Conservation (phyloP, 129 eudicot genomes). For the Cynara cardunculus region DNA sequence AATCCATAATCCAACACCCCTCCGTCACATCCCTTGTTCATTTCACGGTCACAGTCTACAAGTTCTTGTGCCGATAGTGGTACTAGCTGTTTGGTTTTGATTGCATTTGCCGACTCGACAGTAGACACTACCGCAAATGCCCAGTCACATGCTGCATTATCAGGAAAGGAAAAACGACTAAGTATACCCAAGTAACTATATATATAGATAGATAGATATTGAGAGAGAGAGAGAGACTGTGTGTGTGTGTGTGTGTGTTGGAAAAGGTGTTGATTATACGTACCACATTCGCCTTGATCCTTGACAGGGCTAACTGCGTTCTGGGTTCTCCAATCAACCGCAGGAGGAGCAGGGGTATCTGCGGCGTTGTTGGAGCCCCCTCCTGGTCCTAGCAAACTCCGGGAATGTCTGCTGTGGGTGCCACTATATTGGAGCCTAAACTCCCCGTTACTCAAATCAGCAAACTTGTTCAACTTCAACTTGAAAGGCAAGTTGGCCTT, state of each 20-base stretch:
- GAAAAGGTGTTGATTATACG: neutral
- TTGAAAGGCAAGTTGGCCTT: constrained; percentile 57
- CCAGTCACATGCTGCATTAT: constrained; percentile 48
- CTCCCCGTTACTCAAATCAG: constrained; percentile 59
- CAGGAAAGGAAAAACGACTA: no score
- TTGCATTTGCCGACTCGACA: constrained; percentile 46
- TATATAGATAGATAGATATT: no score
- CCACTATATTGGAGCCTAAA: constrained; percentile 40
- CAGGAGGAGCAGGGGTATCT: neutral
- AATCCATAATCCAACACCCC: constrained; percentile 55
- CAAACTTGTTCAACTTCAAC: constrained; percentile 61
- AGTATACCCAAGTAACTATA: no score
- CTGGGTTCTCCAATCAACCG: constrained; percentile 34
- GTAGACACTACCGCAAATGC: constrained; percentile 40
- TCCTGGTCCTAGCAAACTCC: constrained; percentile 23
- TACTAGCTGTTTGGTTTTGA: constrained; percentile 40
- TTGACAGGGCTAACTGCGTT: constrained; percentile 37
- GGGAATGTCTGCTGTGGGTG: constrained; percentile 40
- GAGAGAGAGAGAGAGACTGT: no score
- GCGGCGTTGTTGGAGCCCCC: neutral
- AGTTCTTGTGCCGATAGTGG: constrained; percentile 57
- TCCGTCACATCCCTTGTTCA: constrained; percentile 53
- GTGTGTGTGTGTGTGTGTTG: no score
- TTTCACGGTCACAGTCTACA: constrained; percentile 45
- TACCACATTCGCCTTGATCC: constrained; percentile 41